These are phyloP conservation scores for Collybiopsis confluens DNA, from an alignment of 768 basidiomycete genomes.

Conservation along the genomic window DNA sequence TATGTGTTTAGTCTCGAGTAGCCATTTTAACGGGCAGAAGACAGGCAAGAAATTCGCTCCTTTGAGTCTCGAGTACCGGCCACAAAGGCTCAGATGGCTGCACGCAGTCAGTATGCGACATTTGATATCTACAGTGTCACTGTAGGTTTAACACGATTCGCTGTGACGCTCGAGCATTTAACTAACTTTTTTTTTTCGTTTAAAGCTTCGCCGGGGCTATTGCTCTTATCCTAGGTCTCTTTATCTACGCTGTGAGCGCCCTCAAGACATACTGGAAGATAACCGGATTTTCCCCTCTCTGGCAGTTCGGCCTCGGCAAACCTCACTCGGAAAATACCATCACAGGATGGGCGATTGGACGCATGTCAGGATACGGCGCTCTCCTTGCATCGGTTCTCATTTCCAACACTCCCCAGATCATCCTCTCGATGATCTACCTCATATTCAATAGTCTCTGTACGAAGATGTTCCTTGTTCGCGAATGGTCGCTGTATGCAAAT, in stretches of 20 bases:
- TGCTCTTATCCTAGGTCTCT: not conserved
- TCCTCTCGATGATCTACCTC: not conserved
- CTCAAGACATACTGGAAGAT: not conserved
- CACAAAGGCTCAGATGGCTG: not conserved
- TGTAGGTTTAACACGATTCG: not conserved
- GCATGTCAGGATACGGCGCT: not conserved
- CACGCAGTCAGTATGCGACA: not conserved
- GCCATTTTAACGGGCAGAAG: not conserved
- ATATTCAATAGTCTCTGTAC: not conserved
- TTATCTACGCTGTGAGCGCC: not conserved
- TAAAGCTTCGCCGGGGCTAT: not conserved
- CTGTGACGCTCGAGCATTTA: not conserved
- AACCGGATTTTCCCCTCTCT: not conserved
- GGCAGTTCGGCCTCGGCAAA: not conserved
- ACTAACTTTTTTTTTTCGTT: not conserved
- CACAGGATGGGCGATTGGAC: not conserved
- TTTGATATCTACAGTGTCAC: not conserved
- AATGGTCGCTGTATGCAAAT: not conserved
- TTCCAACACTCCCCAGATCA: not conserved
- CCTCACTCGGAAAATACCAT: not conserved
- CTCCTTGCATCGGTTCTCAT: not conserved
- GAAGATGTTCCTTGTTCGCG: not conserved
- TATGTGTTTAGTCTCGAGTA: not conserved
- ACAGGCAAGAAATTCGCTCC: not conserved
- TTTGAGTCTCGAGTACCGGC: not conserved